A percentile compares a stretch with the other conserved stretches of the same genome.
Evolutionary conservation across 257 asterid genomes (phyloP).

Genomic region (Solanum sejunctum): DNA sequence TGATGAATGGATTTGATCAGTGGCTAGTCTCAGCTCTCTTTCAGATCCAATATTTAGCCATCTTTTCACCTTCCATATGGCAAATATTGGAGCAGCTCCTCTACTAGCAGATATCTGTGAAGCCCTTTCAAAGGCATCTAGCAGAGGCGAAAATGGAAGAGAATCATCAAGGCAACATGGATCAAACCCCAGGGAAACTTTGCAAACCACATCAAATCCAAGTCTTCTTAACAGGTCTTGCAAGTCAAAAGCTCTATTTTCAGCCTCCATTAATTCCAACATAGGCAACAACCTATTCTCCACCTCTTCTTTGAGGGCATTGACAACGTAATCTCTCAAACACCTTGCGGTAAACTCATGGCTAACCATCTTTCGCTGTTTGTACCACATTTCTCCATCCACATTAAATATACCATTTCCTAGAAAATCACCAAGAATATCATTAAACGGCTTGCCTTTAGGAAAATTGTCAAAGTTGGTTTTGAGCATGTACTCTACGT

Average conservation of each 20-base stretch:
- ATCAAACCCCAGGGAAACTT: conserved; percentile 41
- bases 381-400: conserved; percentile 42
- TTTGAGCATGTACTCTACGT: conserved; percentile 42
- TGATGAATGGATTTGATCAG: conserved; percentile 26
- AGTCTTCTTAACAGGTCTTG: conserved; percentile 49
- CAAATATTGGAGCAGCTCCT: conserved; percentile 31
- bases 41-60: conserved; percentile 33
- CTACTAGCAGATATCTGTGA: conserved; percentile 47
- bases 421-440: conserved; percentile 42
- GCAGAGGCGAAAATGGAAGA: conserved; percentile 13
- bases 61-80: conserved; percentile 43
- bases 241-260: conserved; percentile 24
- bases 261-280: conserved; percentile 24
- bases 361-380: conserved; percentile 32
- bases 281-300: conserved; percentile 36
- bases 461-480: conserved; percentile 43
- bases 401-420: conserved; percentile 55
- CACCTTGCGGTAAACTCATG: conserved; percentile 30
- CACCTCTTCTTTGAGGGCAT: conserved; percentile 13
- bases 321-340: conserved; percentile 16
- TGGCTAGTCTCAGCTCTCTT: conserved; percentile 26
- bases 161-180: conserved; percentile 19
- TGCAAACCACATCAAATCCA: conserved; percentile 46
- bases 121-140: conserved; percentile 48
- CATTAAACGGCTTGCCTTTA: conserved; percentile 43